A percentile compares a stretch with the other conserved stretches of the same genome.
phyloP scores from a whole-genome alignment of 306 rosid genomes.

The Acacia melanoxylon region DNA sequence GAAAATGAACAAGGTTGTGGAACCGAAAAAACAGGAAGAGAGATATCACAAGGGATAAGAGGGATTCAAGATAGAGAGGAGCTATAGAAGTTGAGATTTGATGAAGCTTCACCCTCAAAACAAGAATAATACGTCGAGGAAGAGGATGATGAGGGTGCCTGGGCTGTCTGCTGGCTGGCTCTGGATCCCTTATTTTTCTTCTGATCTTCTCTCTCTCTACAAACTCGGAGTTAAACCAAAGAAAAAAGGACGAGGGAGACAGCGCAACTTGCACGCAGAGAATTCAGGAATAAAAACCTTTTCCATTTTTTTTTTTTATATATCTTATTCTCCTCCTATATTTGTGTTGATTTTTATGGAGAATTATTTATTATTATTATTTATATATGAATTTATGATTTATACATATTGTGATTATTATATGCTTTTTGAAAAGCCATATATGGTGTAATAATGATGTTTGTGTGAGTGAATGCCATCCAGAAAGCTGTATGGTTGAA shows the following conservation, averaged over 20 bases:
- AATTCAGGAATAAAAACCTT: constrained; percentile 13
- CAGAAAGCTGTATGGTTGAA: constrained; percentile 3
- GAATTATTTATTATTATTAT: not conserved
- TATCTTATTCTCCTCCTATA: not conserved
- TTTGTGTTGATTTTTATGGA: not conserved
- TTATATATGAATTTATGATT: not conserved
- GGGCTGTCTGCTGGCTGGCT: constrained; percentile 4
- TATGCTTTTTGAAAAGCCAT: constrained; percentile 16
- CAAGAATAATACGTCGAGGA: constrained; percentile 7
- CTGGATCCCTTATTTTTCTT: not conserved
- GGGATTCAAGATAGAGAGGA: constrained; percentile 16
- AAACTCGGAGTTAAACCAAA: constrained; percentile 32
- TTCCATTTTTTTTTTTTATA: not conserved
- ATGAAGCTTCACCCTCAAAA: constrained; percentile 1
- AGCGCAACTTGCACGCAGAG: constrained; percentile 63
- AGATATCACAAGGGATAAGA: not conserved
- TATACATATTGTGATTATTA: not conserved
- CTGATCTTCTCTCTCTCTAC: constrained; percentile 26
- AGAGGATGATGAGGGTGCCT: not conserved
- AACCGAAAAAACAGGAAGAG: not conserved
- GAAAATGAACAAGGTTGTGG: constrained; percentile 11
- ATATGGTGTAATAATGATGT: not conserved
- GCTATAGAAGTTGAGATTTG: constrained; percentile 32
- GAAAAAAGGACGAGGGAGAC: constrained; percentile 50
- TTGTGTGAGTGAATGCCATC: not conserved